Conservation (phyloP, 2,329 filamentous ascomycete genomes). For the Pyrenophora teres region DNA sequence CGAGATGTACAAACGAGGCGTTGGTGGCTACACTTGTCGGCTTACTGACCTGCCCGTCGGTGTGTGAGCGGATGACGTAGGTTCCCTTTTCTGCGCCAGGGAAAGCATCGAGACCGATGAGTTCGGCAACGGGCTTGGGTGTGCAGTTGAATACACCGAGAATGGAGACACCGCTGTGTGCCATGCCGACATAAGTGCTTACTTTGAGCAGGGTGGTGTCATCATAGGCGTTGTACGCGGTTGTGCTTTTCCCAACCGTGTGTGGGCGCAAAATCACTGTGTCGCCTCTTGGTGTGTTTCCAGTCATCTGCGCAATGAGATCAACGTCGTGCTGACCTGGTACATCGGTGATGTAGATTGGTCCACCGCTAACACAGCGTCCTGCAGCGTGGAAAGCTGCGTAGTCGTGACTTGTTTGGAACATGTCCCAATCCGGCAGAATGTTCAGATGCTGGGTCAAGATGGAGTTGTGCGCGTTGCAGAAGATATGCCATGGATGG, state of each 20-base stretch:
- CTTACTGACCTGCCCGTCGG: conserved; percentile 64
- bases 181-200: conserved; percentile 73
- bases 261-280: conserved; percentile 83
- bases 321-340: conserved; percentile 79
- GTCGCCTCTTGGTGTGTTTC: conserved; percentile 69
- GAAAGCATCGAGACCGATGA: conserved; percentile 73
- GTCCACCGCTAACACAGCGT: conserved; percentile 85
- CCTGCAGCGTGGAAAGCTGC: conserved; percentile 88
- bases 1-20: conserved; percentile 62
- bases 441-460: conserved; percentile 84
- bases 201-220: conserved; percentile 76
- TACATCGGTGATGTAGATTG: conserved; percentile 90
- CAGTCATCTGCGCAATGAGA: conserved; percentile 81
- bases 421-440: conserved; percentile 83
- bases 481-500: conserved; percentile 94
- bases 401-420: conserved; percentile 70
- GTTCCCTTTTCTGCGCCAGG: conserved; percentile 65
- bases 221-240: conserved; percentile 76
- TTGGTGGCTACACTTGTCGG: conserved; percentile 55
- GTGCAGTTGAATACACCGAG: conserved; percentile 85
- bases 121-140: conserved; percentile 64
- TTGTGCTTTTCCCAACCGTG: conserved; percentile 71
- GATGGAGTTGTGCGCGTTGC: conserved; percentile 87
- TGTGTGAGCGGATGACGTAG: conserved; percentile 78
- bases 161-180: conserved; percentile 72